phyloP scores from a whole-genome alignment of 208 protist species.

The Acanthamoeba sp. region DNA sequence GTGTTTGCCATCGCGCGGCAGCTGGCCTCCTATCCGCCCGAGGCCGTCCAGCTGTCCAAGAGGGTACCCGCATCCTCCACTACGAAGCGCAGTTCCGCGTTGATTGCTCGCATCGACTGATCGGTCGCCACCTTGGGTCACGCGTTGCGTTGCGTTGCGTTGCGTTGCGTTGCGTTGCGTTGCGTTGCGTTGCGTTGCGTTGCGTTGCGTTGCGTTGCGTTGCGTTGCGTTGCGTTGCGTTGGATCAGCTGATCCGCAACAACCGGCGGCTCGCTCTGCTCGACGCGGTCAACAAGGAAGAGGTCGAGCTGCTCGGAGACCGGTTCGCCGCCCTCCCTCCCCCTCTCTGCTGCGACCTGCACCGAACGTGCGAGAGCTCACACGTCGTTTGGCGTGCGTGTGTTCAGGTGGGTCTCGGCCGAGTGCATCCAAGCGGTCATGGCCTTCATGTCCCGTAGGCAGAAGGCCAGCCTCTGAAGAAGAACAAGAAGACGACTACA shows the following conservation, averaged over 20 bases:
- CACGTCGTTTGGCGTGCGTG: background rate
- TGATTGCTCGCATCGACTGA: background rate
- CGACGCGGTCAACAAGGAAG: slow-evolving; percentile 31
- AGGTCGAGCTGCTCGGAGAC: slow-evolving; percentile 49
- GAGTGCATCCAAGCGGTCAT: slow-evolving; percentile 55
- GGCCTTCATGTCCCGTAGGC: slow-evolving; percentile 35
- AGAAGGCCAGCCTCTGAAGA: slow-evolving; percentile 27
- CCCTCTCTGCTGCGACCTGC: background rate
- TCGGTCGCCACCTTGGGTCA: too few relatives aligned
- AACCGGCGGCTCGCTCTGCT: slow-evolving; percentile 11
- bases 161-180: background rate
- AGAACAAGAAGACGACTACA: too few relatives aligned
- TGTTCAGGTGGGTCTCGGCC: slow-evolving; percentile 19
- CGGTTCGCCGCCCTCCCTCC: background rate
- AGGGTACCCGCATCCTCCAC: background rate
- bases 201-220: background rate
- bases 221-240: background rate
- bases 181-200: background rate
- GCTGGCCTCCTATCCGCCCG: slow-evolving; percentile 15
- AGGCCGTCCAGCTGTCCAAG: slow-evolving; percentile 68
- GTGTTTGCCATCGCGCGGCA: slow-evolving; percentile 57
- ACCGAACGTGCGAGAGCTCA: background rate
- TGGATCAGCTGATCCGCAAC: slow-evolving; percentile 29
- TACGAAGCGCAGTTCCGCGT: background rate
- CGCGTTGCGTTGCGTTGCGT: background rate